Conservation (phyloP, 306 rosid species). For the Glycine soja region DNA sequence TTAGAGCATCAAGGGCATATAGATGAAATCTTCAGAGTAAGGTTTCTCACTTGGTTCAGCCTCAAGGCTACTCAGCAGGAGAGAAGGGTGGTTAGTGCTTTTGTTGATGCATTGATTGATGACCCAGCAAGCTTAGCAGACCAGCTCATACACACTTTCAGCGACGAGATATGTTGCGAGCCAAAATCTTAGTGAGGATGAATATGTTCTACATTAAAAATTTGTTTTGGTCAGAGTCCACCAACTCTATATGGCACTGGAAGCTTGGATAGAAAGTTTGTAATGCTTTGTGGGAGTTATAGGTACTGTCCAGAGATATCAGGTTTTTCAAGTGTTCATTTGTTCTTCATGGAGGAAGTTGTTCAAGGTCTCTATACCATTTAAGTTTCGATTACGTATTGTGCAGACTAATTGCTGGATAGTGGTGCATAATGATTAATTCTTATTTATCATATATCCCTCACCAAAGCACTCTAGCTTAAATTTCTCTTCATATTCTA, state of each 20-base stretch:
- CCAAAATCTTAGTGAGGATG: slow-evolving; percentile 51
- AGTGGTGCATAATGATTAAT: not conserved
- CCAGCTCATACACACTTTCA: slow-evolving; percentile 82
- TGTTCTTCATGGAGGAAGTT: not conserved
- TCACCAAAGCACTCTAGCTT: not conserved
- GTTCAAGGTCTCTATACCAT: slow-evolving; percentile 32
- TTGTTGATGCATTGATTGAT: slow-evolving; percentile 76
- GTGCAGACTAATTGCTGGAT: slow-evolving; percentile 41
- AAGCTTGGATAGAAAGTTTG: slow-evolving; percentile 35
- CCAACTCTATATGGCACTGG: slow-evolving; percentile 13
- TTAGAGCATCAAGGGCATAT: slow-evolving; percentile 78
- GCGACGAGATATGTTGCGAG: slow-evolving; percentile 69
- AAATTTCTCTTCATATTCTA: not conserved
- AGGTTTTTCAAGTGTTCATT: slow-evolving; percentile 36
- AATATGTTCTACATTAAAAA: slow-evolving; percentile 41
- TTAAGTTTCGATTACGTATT: slow-evolving; percentile 32
- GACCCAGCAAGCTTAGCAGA: slow-evolving; percentile 92
- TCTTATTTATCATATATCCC: slow-evolving; percentile 17
- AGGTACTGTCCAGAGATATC: slow-evolving; percentile 25
- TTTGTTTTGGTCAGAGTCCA: not conserved
- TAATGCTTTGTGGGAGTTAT: slow-evolving; percentile 38
- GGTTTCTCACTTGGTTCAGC: slow-evolving; percentile 96
- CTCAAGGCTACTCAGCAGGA: slow-evolving; percentile 79
- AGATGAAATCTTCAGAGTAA: slow-evolving; percentile 74
- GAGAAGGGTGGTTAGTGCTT: slow-evolving; percentile 87